Conservation (phyloP, 2,329 filamentous ascomycete species). For the Graphilbum fragrans region DNA sequence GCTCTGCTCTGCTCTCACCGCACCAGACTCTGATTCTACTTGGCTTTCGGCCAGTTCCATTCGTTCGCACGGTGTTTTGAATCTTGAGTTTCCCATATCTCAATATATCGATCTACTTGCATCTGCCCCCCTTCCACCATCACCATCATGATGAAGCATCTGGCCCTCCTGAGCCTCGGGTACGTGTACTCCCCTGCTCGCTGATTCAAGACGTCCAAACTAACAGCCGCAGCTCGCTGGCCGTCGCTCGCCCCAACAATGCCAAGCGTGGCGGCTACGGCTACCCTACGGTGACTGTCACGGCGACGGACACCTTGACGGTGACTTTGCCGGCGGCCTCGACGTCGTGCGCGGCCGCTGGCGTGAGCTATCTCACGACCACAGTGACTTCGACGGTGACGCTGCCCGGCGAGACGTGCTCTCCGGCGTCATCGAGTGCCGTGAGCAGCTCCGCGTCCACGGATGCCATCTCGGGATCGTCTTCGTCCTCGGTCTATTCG, state of each 20-base stretch:
- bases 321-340: background rate
- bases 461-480: background rate
- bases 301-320: conserved; percentile 6
- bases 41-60: background rate
- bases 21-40: background rate
- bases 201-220: background rate
- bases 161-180: conserved; percentile 10
- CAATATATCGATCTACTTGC: background rate
- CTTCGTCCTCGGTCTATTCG: background rate
- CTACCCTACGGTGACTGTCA: conserved; percentile 8
- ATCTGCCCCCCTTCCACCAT: no score
- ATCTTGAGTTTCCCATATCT: background rate
- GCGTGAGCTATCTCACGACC: background rate
- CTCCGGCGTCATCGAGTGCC: background rate
- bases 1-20: background rate
- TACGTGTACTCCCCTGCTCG: no score
- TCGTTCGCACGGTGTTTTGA: background rate
- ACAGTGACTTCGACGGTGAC: background rate
- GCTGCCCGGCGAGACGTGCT: no score
- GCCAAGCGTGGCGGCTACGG: conserved; percentile 7
- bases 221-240: conserved; percentile 5
- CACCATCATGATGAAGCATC: conserved; percentile 4
- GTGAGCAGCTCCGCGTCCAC: no score
- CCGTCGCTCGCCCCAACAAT: conserved; percentile 6
- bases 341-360: background rate